Percentiles rank a stretch among this genome's conserved stretches.
phyloP scores from a whole-genome alignment of 305 asterid genomes.

The Fraxinus albicans region DNA sequence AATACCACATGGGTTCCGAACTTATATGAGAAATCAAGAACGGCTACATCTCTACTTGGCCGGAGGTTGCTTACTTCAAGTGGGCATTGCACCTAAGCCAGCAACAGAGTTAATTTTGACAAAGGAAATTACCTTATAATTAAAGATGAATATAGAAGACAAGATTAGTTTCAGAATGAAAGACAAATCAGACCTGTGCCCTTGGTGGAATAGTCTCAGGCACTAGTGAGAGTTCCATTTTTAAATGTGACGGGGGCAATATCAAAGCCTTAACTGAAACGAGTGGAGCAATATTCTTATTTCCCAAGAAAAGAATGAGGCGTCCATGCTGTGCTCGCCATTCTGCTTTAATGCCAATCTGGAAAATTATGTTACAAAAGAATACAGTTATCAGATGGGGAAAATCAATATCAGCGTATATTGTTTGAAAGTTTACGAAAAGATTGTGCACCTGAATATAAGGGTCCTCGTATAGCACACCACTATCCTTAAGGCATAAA shows the following conservation, averaged over 20 bases:
- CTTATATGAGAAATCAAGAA: slow-evolving; percentile 83
- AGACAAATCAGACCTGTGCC: slow-evolving; percentile 68
- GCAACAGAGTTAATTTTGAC: slow-evolving; percentile 3
- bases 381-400: slow-evolving; percentile 16
- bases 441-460: slow-evolving; percentile 67
- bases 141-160: neutral
- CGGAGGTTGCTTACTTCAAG: slow-evolving; percentile 80
- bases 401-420: slow-evolving; percentile 16
- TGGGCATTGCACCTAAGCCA: slow-evolving; percentile 85
- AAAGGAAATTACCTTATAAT: neutral
- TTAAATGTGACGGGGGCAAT: slow-evolving; percentile 80
- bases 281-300: slow-evolving; percentile 77
- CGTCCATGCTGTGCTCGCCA: slow-evolving; percentile 89
- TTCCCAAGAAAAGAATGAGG: slow-evolving; percentile 86
- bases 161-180: slow-evolving; percentile 12
- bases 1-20: slow-evolving; percentile 72
- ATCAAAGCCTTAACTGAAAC: slow-evolving; percentile 72
- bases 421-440: neutral
- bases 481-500: slow-evolving; percentile 87
- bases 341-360: slow-evolving; percentile 96
- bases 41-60: slow-evolving; percentile 91
- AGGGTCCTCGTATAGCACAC: slow-evolving; percentile 89
- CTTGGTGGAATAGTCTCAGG: slow-evolving; percentile 96
- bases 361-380: slow-evolving; percentile 27
- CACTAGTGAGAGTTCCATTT: slow-evolving; percentile 73